phyloP scores from a whole-genome alignment of 441 rosid species.

The Kokia cookei region DNA sequence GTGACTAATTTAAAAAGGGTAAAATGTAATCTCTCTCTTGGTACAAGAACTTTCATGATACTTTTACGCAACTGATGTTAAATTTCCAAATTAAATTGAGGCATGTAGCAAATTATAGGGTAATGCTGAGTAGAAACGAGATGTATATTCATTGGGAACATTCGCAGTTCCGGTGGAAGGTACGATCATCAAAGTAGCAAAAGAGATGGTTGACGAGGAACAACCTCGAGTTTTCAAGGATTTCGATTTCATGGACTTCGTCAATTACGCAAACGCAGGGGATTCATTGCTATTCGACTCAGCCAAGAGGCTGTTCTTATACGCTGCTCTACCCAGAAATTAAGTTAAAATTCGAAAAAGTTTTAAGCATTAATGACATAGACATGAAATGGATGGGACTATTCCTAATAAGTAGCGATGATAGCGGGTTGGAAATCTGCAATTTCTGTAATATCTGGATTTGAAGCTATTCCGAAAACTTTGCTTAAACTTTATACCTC shows the following conservation, averaged over 20 bases:
- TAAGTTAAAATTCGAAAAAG: not conserved
- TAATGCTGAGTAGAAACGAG: slow-evolving; percentile 3
- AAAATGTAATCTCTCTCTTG: no score
- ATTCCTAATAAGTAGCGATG: not conserved
- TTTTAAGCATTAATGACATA: slow-evolving; percentile 5
- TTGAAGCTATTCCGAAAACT: not conserved
- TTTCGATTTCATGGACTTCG: slow-evolving; percentile 5
- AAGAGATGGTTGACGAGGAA: slow-evolving; percentile 2
- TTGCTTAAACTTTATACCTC: slow-evolving; percentile 11
- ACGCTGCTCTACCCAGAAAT: not conserved
- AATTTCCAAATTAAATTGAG: not conserved
- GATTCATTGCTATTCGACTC: not conserved
- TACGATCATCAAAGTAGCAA: slow-evolving; percentile 3
- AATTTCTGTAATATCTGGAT: not conserved
- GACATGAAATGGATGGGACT: not conserved
- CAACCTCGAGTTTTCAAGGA: slow-evolving; percentile 13
- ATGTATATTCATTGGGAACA: not conserved
- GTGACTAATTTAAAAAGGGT: no score
- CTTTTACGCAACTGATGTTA: not conserved
- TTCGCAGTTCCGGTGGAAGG: slow-evolving; percentile 7
- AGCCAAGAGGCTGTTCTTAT: not conserved
- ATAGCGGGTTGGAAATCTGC: not conserved
- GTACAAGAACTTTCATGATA: fast-evolving
- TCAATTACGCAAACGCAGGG: not conserved
- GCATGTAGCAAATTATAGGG: slow-evolving; percentile 17